phyloP scores from a whole-genome alignment of 257 asterid species.

The Thymus quinquecostatus region DNA sequence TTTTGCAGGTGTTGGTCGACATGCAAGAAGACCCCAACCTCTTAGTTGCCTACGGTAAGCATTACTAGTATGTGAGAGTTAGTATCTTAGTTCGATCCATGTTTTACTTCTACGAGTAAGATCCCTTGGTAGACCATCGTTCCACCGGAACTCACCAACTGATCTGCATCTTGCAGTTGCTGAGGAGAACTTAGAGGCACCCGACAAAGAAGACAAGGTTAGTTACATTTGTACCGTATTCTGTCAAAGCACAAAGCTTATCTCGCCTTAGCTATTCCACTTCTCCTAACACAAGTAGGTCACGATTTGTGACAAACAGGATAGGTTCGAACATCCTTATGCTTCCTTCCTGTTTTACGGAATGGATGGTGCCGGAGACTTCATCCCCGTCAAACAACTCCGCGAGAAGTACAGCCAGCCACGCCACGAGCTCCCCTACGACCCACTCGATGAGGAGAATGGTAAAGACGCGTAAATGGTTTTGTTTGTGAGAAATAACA shows the following conservation, averaged over 20 bases:
- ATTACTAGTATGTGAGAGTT: neutral
- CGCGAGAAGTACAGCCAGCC: slow-evolving; percentile 87
- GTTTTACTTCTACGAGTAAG: neutral
- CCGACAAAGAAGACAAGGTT: slow-evolving; percentile 65
- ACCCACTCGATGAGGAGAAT: slow-evolving; percentile 51
- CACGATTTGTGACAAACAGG: slow-evolving; percentile 45
- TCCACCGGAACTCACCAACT: neutral
- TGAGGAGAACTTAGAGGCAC: slow-evolving; percentile 74
- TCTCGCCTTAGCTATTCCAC: slow-evolving; percentile 9
- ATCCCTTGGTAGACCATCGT: no score
- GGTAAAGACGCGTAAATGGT: slow-evolving; percentile 45
- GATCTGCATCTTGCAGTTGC: slow-evolving; percentile 62
- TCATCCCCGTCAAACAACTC: slow-evolving; percentile 88
- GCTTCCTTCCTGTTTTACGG: slow-evolving; percentile 86
- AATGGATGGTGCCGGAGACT: slow-evolving; percentile 86
- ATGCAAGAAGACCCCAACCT: slow-evolving; percentile 74
- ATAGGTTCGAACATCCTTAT: slow-evolving; percentile 86
- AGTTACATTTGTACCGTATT: slow-evolving; percentile 25
- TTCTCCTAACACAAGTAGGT: slow-evolving; percentile 21
- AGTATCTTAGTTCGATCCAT: neutral
- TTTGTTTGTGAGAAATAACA: neutral
- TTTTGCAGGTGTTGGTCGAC: slow-evolving; percentile 80
- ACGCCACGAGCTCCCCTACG: slow-evolving; percentile 82
- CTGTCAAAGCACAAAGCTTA: neutral
- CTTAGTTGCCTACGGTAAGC: slow-evolving; percentile 87